A percentile compares a stretch with the other conserved stretches of the same genome.
Evolutionary conservation across 495 filamentous ascomycete species (phyloP).

Genomic region (Xylaria acuta): DNA sequence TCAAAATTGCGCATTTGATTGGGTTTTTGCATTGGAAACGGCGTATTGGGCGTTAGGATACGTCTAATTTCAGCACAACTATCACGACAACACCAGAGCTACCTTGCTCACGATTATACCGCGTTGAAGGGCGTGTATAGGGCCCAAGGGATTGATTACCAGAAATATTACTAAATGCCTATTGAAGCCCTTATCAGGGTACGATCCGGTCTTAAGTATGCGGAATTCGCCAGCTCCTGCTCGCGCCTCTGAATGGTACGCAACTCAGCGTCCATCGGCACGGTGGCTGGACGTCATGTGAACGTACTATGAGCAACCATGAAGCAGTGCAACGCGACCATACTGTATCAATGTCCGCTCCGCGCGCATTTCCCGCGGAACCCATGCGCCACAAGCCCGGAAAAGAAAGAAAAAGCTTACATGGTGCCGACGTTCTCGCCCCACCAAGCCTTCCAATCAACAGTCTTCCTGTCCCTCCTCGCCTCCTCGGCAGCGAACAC

Average conservation of each 20-base stretch:
- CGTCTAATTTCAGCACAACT: background rate
- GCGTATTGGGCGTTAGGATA: background rate
- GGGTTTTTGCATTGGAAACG: background rate
- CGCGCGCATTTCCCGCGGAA: background rate
- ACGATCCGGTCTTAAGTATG: background rate
- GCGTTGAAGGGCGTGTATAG: background rate
- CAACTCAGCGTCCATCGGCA: background rate
- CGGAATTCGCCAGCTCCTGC: background rate
- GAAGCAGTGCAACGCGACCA: background rate
- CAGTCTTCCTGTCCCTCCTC: slow-evolving; percentile 67
- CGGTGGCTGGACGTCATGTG: background rate
- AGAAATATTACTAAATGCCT: background rate
- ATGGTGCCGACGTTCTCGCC: slow-evolving; percentile 49
- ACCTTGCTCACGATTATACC: background rate
- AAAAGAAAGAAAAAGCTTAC: background rate
- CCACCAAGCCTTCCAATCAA: slow-evolving; percentile 87
- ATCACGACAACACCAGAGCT: background rate
- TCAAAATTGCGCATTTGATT: background rate
- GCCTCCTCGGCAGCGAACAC: slow-evolving; percentile 96
- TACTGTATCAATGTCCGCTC: background rate
- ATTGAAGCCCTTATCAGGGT: background rate
- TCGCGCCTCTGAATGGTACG: background rate
- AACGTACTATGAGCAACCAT: background rate
- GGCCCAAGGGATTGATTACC: background rate
- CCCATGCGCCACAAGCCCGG: background rate